A percentile compares a stretch with the other conserved stretches of the same genome.
Evolutionary conservation across 2,329 filamentous ascomycete species (phyloP).

Genomic region (Phaeosphaeria sp.): DNA sequence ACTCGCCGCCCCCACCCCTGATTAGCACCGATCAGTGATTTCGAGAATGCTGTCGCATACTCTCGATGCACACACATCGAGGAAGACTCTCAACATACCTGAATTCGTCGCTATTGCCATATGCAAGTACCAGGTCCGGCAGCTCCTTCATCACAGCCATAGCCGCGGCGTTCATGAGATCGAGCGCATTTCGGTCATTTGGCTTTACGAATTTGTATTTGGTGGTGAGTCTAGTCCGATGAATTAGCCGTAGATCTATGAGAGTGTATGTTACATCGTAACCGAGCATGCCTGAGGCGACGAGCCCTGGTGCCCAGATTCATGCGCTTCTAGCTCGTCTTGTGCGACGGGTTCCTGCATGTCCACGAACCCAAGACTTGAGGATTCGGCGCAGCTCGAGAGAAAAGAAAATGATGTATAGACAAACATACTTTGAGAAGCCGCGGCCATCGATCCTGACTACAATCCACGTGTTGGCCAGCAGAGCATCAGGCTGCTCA

Average conservation of each 20-base stretch:
- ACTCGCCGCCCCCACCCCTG: slow-evolving; percentile 7
- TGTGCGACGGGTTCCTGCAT: slow-evolving; percentile 27
- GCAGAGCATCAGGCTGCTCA: slow-evolving; percentile 78
- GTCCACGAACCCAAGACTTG: slow-evolving; percentile 7
- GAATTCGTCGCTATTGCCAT: slow-evolving; percentile 94
- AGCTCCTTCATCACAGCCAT: slow-evolving; percentile 81
- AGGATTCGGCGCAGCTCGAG: not conserved
- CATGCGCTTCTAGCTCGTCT: slow-evolving; percentile 9
- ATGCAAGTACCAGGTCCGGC: slow-evolving; percentile 84
- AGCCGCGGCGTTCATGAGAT: slow-evolving; percentile 96
- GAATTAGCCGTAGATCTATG: slow-evolving; percentile 10
- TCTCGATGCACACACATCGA: slow-evolving; percentile 14
- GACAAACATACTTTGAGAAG: slow-evolving; percentile 78
- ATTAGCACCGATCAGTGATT: slow-evolving; percentile 1
- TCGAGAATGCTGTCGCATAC: slow-evolving; percentile 6
- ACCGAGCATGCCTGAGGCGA: slow-evolving; percentile 8
- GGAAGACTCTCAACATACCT: slow-evolving; percentile 59
- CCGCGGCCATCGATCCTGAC: slow-evolving; percentile 92
- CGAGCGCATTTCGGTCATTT: slow-evolving; percentile 84
- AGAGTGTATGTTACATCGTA: not conserved
- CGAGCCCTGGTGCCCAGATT: slow-evolving; percentile 7
- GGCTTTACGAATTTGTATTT: slow-evolving; percentile 90
- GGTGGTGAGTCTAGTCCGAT: slow-evolving; percentile 69
- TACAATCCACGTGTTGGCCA: slow-evolving; percentile 95
- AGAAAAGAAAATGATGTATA: slow-evolving; percentile 10